These are phyloP conservation scores for Nicotiana paniculata DNA, from an alignment of 257 asterid genomes.

Conservation along the genomic window DNA sequence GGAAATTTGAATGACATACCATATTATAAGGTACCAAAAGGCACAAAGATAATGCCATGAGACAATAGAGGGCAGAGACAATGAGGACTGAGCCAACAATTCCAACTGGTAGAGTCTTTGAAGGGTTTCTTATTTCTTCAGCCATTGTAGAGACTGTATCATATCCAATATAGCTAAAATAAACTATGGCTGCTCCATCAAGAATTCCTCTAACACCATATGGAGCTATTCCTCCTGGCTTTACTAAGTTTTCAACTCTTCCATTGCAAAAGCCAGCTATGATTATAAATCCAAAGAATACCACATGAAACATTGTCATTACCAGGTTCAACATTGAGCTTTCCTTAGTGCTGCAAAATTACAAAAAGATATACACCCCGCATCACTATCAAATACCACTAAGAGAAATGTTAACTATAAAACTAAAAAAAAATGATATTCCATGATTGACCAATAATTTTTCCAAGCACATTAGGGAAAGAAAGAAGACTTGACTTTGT, in stretches of 20 bases:
- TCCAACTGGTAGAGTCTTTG: conserved; percentile 28
- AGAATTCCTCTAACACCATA: conserved; percentile 30
- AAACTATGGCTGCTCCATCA: conserved; percentile 39
- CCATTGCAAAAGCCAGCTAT: conserved; percentile 34
- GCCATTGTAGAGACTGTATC: conserved; percentile 46
- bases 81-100: conserved; percentile 39
- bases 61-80: conserved; percentile 35
- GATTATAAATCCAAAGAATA: conserved; percentile 34
- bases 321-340: conserved; percentile 34
- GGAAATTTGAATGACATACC: conserved; percentile 8
- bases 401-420: background rate
- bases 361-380: background rate
- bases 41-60: conserved; percentile 32
- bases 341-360: conserved; percentile 32
- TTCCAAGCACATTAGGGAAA: background rate
- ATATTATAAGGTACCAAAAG: conserved; percentile 27
- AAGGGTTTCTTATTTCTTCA: conserved; percentile 38
- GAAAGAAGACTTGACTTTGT: background rate
- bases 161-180: conserved; percentile 40
- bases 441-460: background rate
- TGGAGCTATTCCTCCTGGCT: conserved; percentile 32
- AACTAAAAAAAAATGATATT: background rate
- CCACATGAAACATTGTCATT: conserved; percentile 34
- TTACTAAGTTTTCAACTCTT: conserved; percentile 16
- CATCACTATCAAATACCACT: conserved; percentile 8